A percentile compares a stretch with the other conserved stretches of the same genome.
phyloP scores from a whole-genome alignment of 2,329 filamentous ascomycete genomes.

The Aschersonia sp. region DNA sequence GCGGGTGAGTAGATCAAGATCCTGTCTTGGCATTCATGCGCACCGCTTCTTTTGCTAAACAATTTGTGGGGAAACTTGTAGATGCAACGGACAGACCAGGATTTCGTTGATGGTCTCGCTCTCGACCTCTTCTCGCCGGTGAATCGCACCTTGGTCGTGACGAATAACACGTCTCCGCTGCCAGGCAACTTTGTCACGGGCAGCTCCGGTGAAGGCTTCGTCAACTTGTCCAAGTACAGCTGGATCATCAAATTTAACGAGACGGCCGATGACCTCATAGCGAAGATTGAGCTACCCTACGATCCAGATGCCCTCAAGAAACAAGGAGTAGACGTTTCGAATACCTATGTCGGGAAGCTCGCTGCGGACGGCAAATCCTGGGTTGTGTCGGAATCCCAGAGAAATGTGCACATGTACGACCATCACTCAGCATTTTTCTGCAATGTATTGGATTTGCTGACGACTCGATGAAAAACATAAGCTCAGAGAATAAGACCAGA shows the following conservation, averaged over 20 bases:
- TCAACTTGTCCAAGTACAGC: constrained; percentile 14
- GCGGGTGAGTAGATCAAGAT: background rate
- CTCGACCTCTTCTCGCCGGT: constrained; percentile 18
- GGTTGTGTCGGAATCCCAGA: constrained; percentile 7
- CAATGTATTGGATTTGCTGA: background rate
- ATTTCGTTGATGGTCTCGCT: constrained; percentile 16
- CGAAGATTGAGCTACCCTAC: constrained; percentile 17
- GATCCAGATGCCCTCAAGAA: constrained; percentile 3
- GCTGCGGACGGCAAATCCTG: constrained; percentile 2
- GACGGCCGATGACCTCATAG: constrained; percentile 16
- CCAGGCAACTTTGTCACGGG: constrained; percentile 14
- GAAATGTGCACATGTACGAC: constrained; percentile 12
- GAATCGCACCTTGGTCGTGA: constrained; percentile 14
- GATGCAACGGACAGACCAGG: constrained; percentile 11
- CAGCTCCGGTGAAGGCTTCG: constrained; percentile 13
- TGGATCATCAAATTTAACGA: constrained; percentile 17
- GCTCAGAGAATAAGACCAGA: constrained; percentile 14
- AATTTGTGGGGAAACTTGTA: background rate
- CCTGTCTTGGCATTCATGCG: no score
- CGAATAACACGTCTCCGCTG: constrained; percentile 14
- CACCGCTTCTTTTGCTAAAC: background rate
- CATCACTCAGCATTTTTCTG: no score
- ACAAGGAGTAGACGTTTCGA: background rate
- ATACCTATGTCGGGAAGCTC: constrained; percentile 4
- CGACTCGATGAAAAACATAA: background rate